Evolutionary conservation across 2,329 filamentous ascomycete genomes (phyloP), one percentile per base, ranked within the genome.

Genomic region (Xylariales sp.): DNA sequence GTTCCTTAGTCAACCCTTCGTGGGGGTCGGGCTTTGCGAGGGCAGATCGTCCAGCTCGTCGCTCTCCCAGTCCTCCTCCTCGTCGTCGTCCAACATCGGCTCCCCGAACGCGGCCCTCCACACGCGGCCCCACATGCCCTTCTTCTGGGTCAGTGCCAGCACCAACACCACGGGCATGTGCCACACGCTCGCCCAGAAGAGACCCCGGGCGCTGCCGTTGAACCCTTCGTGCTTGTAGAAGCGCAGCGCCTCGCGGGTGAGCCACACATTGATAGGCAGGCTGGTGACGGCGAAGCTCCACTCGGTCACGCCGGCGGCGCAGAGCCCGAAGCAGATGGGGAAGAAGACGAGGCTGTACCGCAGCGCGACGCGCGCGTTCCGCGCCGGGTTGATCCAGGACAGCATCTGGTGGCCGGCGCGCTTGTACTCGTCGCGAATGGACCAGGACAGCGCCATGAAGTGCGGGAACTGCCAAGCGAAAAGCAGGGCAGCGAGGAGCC

Each of bases 111-210:
- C 64, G 40, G 78, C 77, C 40, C 71, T 76, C 81, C 85, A 91
- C n/a, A 91, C 78, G 13, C 89, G 75, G 46, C 81, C 76, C 88
- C 88, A 93, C 63, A 95, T 74, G 0, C 90, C 91, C 66, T 89
- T 95, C 75, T 98, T 98, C 63, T 95, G 88, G 39, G 85, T 77
- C 62, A 97, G 83, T 3, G 89, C 91, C 43, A 96, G 69, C 32
- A 96, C 88, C 72, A 98, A 80, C 29, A 97, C 75, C 18, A 84
- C 85, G 0, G 93, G 93, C 33, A 98, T 62, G 65, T 96, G 90
- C 93, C 91, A 97, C 8, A 98, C 88, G 59, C 88, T 95, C 2
- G 93, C 90, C 93, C 93, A 98, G 62, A 98, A 98, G 37, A 98
- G 62, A 0, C 84, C 83, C 40, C 88, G 76, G 3, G 93, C 90